Evolutionary conservation across 768 basidiomycete genomes (phyloP).

Genomic region (Amanita exitialis): DNA sequence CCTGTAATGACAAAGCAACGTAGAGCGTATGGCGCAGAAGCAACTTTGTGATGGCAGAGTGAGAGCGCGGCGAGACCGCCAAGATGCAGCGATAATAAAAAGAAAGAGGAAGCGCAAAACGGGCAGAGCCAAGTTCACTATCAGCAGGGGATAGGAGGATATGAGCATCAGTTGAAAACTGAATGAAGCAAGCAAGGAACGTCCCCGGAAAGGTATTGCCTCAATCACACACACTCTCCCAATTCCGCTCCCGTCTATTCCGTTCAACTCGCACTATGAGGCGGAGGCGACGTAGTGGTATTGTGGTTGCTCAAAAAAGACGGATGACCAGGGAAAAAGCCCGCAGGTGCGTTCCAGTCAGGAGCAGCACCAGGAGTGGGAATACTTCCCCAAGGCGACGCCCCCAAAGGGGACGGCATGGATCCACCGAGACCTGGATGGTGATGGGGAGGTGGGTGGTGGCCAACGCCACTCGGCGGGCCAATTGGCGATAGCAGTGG

Average conservation of each 20-base stretch:
- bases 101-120: not conserved
- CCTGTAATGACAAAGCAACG: not conserved
- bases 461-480: constrained; percentile 8
- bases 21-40: not conserved
- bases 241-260: not conserved
- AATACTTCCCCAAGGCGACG: constrained; percentile 31
- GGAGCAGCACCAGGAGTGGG: constrained; percentile 19
- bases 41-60: not conserved
- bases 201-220: not conserved
- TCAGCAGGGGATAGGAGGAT: not conserved
- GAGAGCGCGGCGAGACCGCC: not conserved
- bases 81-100: constrained; percentile 9
- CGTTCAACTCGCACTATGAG: constrained; percentile 23
- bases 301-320: constrained; percentile 26
- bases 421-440: constrained; percentile 4
- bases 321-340: constrained; percentile 36
- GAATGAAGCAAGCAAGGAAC: not conserved
- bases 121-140: not conserved
- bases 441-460: constrained; percentile 11
- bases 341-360: constrained; percentile 40
- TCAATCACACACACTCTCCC: not conserved
- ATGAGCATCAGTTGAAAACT: not conserved
- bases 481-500: constrained; percentile 23
- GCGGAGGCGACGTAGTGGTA: constrained; percentile 40
- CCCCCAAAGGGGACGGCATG: constrained; percentile 10